These are phyloP conservation scores for Colletotrichum higginsianum DNA, from an alignment of 2,329 filamentous ascomycete species.

Conservation along the genomic window DNA sequence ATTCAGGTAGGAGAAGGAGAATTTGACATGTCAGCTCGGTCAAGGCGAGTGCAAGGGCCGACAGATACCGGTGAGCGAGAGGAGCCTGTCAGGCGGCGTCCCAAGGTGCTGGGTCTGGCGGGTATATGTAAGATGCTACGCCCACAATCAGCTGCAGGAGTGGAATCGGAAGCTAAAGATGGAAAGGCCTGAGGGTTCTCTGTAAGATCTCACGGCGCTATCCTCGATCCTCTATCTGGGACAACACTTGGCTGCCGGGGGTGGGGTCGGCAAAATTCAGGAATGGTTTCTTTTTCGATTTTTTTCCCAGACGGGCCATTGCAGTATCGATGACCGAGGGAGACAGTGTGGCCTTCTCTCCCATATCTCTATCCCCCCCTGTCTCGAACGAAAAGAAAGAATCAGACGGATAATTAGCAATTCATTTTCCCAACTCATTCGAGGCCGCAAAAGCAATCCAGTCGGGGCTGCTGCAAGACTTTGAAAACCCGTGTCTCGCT, in stretches of 20 bases:
- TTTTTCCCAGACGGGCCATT: background rate
- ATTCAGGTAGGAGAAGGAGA: slow-evolving; percentile 21
- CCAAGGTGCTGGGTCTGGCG: slow-evolving; percentile 37
- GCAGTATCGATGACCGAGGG: slow-evolving; percentile 21
- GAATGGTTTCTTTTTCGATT: slow-evolving; percentile 30
- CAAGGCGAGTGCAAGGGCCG: slow-evolving; percentile 37
- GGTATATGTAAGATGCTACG: slow-evolving; percentile 42
- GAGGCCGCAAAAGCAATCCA: slow-evolving; percentile 32
- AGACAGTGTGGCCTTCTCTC: background rate
- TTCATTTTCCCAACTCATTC: background rate
- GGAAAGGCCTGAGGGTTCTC: slow-evolving; percentile 14
- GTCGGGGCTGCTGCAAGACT: background rate
- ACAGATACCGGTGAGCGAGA: slow-evolving; percentile 36
- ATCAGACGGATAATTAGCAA: background rate
- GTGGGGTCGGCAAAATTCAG: background rate
- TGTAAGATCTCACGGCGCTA: slow-evolving; percentile 17
- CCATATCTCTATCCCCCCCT: too few relatives aligned
- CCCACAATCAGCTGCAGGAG: slow-evolving; percentile 26
- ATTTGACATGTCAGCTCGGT: slow-evolving; percentile 41
- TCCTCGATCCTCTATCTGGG: slow-evolving; percentile 22
- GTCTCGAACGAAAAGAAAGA: slow-evolving; percentile 28
- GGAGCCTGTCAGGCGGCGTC: slow-evolving; percentile 37
- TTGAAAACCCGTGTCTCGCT: background rate
- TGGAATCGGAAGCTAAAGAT: slow-evolving; percentile 19
- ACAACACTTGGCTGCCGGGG: background rate